phyloP scores from a whole-genome alignment of 768 basidiomycete genomes.

The Nevesoporus exiguus region DNA sequence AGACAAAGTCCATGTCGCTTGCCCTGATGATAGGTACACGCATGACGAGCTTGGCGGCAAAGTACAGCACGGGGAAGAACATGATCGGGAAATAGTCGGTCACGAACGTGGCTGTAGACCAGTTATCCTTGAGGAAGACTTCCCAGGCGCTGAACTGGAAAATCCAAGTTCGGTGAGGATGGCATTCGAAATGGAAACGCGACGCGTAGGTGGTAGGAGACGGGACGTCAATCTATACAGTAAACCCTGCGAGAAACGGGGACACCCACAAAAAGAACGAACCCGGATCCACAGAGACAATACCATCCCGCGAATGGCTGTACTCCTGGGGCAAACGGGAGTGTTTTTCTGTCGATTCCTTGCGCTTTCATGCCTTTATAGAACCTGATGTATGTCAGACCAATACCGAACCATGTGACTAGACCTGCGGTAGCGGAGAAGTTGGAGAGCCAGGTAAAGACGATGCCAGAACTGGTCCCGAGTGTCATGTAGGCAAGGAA shows the following conservation, averaged over 20 bases:
- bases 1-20: constrained; percentile 29
- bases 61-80: constrained; percentile 48
- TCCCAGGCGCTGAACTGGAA: constrained; percentile 38
- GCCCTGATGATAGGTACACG: constrained; percentile 6
- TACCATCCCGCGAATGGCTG: constrained; percentile 44
- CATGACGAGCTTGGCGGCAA: constrained; percentile 25
- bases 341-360: constrained; percentile 41
- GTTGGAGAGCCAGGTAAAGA: constrained; percentile 41
- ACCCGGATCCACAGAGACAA: constrained; percentile 25
- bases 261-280: constrained; percentile 35
- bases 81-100: constrained; percentile 42
- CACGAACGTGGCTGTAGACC: constrained; percentile 38
- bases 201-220: background rate
- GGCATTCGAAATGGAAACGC: too few species aligned
- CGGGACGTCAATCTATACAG: background rate
- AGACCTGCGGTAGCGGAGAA: constrained; percentile 40
- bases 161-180: background rate
- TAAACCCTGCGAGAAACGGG: too few species aligned
- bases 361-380: constrained; percentile 45
- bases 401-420: constrained; percentile 43
- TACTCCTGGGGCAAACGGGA: constrained; percentile 44
- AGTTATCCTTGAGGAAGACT: constrained; percentile 40
- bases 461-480: constrained; percentile 31
- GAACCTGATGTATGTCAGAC: constrained; percentile 46
- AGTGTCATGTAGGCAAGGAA: constrained; percentile 43